Evolutionary conservation across 2,329 filamentous ascomycete species (phyloP), one percentile per base, ranked within the genome.

Genomic region (Cephalotrichum gorgonifer): DNA sequence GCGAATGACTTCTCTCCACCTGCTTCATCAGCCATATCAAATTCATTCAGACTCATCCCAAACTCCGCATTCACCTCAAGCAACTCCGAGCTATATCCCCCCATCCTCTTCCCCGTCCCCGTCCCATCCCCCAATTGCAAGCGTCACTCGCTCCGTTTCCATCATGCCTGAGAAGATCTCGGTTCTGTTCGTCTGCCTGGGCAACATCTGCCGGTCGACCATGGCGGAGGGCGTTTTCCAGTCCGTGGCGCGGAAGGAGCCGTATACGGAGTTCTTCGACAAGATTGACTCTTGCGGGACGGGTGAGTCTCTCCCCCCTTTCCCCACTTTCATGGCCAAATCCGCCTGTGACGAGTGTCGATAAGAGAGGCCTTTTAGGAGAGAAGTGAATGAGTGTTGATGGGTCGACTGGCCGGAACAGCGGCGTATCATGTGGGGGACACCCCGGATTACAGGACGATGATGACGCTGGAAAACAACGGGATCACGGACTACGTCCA

Each of bases 151-250:
- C 22, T 6, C 41, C 23, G 39, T 23, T 23, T 23, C 22, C 25
- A 51, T 15, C 30, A 51, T 49, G 20, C 9, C n/a, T 12, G 28
- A 30, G 14, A 53, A 53, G 35, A 56, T 87, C 49, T 89, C 84
- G 2, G 85, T 97, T 33, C 79, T 97, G 47, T 97, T 97, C 63
- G 91, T 97, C 57, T 98, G 93, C 68, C 76, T 97, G 30, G 93
- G 93, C 64, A 98, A 98, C 67, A 97, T 97, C 61, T 98, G 89
- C 64, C 75, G 78, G 52, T 95, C 89, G 7, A 87, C 93, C 28
- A 97, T 98, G 93, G 88, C 90, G 43, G 91, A 97, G 72, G 93
- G 87, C 45, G 86, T 95, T 55, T 97, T 98, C 69, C 80, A 81
- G 51, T 78, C 83, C 52, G 70, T 93, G 38, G 76, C 76, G 38